Percentiles rank a stretch among this genome's conserved stretches.
Conservation (phyloP, 2,329 filamentous ascomycete genomes). For the Fusarium sp. region DNA sequence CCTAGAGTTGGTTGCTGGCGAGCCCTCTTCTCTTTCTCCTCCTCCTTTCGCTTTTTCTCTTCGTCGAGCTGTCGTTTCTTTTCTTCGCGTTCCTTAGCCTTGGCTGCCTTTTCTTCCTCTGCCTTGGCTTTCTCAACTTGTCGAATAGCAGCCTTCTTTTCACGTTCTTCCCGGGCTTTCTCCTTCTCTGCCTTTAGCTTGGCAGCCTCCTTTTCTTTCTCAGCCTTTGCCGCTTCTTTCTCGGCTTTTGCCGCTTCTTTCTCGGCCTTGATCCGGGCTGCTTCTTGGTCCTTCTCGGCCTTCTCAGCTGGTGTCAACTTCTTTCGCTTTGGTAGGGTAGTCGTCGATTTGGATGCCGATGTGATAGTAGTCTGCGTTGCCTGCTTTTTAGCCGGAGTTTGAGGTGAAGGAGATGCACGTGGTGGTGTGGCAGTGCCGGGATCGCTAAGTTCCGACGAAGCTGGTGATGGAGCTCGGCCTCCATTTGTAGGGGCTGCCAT, state of each 20-base stretch:
- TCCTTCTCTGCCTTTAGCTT: constrained; percentile 52
- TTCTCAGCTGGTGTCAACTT: constrained; percentile 57
- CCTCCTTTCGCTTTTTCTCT: constrained; percentile 58
- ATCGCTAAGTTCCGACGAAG: constrained; percentile 55
- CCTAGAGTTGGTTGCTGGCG: constrained; percentile 60
- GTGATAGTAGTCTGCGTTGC: constrained; percentile 6
- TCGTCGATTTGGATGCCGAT: constrained; percentile 37
- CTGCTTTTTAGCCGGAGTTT: constrained; percentile 47
- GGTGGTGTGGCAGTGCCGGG: constrained; percentile 55
- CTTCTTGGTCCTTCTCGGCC: constrained; percentile 51
- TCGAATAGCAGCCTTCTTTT: constrained; percentile 45
- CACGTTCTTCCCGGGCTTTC: constrained; percentile 53
- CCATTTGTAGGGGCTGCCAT: constrained; percentile 39
- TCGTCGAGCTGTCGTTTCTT: constrained; percentile 52
- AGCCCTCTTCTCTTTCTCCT: constrained; percentile 65
- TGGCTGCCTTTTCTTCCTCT: constrained; percentile 52
- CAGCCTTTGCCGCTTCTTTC: constrained; percentile 39
- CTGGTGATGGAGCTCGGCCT: constrained; percentile 46
- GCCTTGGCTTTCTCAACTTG: constrained; percentile 48
- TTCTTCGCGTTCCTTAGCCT: constrained; percentile 54
- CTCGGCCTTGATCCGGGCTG: constrained; percentile 49
- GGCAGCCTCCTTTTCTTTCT: constrained; percentile 51
- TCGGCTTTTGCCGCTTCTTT: constrained; percentile 47
- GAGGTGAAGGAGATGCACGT: constrained; percentile 51
- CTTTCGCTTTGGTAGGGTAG: constrained; percentile 54